phyloP scores from a whole-genome alignment of 2,329 filamentous ascomycete species.

The Diaporthe citriasiana region DNA sequence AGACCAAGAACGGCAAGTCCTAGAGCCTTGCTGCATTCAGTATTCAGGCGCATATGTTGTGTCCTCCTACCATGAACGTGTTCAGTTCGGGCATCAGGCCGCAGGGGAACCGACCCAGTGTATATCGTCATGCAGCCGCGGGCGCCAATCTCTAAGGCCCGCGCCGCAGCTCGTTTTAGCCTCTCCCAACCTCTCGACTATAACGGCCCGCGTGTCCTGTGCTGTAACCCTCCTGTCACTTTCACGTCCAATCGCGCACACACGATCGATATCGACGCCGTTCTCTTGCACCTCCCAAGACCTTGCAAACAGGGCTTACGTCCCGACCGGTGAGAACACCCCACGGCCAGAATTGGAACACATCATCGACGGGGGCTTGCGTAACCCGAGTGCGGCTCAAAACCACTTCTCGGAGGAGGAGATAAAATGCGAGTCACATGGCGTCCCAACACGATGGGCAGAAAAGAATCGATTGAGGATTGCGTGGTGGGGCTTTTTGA shows the following conservation, averaged over 20 bases:
- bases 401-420: neutral
- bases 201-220: neutral
- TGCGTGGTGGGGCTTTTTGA: neutral
- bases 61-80: neutral
- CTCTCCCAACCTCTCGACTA: neutral
- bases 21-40: neutral
- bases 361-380: constrained; percentile 9
- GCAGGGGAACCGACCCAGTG: neutral
- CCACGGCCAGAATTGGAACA: neutral
- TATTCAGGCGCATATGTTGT: neutral
- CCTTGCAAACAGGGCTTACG: constrained; percentile 23
- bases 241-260: neutral
- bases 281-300: neutral
- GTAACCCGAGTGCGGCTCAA: constrained; percentile 23
- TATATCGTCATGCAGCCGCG: neutral
- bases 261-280: neutral
- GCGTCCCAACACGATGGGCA: neutral
- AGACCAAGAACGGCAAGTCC: neutral
- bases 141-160: neutral
- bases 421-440: constrained; percentile 18
- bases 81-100: neutral
- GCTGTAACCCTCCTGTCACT: constrained; percentile 1
- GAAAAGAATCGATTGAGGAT: neutral
- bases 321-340: neutral
- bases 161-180: neutral